A percentile compares a stretch with the other conserved stretches of the same genome.
Evolutionary conservation across 345 rosid genomes (phyloP).

Genomic region (Salix purpurea): DNA sequence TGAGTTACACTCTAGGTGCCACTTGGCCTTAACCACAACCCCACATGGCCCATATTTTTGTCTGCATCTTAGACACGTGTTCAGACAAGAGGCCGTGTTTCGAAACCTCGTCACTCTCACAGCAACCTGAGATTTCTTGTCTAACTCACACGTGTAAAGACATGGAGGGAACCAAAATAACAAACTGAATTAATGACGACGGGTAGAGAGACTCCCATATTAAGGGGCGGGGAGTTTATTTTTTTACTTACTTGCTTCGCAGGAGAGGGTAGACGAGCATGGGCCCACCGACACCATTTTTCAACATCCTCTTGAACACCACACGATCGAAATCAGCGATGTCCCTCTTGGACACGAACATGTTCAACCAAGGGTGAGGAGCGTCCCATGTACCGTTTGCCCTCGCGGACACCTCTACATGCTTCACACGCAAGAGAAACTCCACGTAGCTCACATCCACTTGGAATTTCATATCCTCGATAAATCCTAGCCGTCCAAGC

Average conservation of each 20-base stretch:
- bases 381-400: conserved; percentile 71
- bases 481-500: conserved; percentile 52
- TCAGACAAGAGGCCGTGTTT: not conserved
- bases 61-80: conserved; percentile 5
- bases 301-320: conserved; percentile 61
- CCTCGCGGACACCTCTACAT: conserved; percentile 50
- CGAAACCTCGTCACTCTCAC: conserved; percentile 28
- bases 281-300: conserved; percentile 82
- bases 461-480: conserved; percentile 48
- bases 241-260: conserved; percentile 66
- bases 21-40: not conserved
- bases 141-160: conserved; percentile 25
- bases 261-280: conserved; percentile 79
- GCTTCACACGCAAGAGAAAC: conserved; percentile 70
- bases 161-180: conserved; percentile 18
- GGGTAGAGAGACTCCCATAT: not conserved
- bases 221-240: not conserved
- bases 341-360: conserved; percentile 59
- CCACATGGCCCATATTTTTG: not conserved
- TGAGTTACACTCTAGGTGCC: not conserved
- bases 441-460: conserved; percentile 60
- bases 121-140: not conserved
- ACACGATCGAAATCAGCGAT: conserved; percentile 57
- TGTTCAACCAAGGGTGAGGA: conserved; percentile 95
- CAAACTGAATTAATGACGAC: conserved; percentile 2